Evolutionary conservation across 805 yeast species (phyloP), one percentile per base, ranked within the genome.

Genomic region (Yarrowia deformans): DNA sequence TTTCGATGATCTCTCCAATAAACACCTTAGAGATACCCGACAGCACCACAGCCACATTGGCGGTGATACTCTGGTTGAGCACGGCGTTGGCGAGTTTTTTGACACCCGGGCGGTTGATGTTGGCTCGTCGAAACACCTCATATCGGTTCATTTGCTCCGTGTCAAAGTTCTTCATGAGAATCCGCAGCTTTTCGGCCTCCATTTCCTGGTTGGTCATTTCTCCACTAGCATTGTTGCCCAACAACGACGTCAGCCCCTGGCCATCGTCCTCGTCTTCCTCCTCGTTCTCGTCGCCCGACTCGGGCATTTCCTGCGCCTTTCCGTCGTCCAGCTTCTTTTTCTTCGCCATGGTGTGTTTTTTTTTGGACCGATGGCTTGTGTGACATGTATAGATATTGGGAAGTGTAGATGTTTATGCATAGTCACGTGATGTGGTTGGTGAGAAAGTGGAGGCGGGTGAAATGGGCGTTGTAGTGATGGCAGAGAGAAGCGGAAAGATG

Each of bases 1-100:
- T 83, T 71, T 93, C 96, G 13, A 93, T 89, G 18, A 93, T 84
- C 73, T 93, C 98, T 13, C 97, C 97, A n/a, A 93, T 84, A 76
- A 91, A 88, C 73, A 91, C 90, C 76, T 93, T 93, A 1, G 97
- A 90, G 69, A 92, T 84, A 77, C 97, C 97, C 7, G 94, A 90
- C 58, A 93, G 78, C 9, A 92, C 88, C 67, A 91, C 88, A 0
- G 97, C 90, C 29, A 92, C 88, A 71, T 90, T 90, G 70, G 85
- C 90, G 1, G 94, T 88, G 12, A 93, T 87, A 56, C 88, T 87
- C 76, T 93, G 97, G 52, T 92, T 93, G 61, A 91, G 81, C 0
- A 90, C 89, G 35, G 90, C 85, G 73, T 89, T 88, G 13, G 96
- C 93, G 32, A 93, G 81, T 76, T 90, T 90, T 77, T 90, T 90